A percentile compares a stretch with the other conserved stretches of the same genome.
Evolutionary conservation across 495 filamentous ascomycete species (phyloP).

Genomic region (Aspergillus asperescens): DNA sequence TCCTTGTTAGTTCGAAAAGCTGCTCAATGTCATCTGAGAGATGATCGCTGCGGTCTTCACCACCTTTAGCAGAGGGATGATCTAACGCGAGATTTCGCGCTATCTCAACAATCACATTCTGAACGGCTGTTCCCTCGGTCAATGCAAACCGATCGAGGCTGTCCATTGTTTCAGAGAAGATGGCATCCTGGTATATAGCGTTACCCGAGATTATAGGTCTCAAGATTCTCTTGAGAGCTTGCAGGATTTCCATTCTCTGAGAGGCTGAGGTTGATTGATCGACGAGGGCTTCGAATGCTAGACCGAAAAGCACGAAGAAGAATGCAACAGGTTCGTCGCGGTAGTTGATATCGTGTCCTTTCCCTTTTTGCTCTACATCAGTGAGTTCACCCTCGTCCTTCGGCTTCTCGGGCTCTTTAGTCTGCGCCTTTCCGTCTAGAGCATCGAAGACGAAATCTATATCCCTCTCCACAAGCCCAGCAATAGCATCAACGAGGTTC

Average conservation of each 20-base stretch:
- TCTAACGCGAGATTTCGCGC: constrained; percentile 81
- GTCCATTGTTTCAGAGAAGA: constrained; percentile 98
- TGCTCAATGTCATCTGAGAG: constrained; percentile 96
- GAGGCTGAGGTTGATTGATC: constrained; percentile 68
- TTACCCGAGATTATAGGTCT: constrained; percentile 92
- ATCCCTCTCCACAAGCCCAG: constrained; percentile 94
- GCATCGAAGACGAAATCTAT: constrained; percentile 97
- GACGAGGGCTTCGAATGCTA: constrained; percentile 91
- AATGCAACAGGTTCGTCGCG: constrained; percentile 97
- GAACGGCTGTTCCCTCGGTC: constrained; percentile 85
- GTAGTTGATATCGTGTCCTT: constrained; percentile 81
- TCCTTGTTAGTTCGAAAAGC: constrained; percentile 90
- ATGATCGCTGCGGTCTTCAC: constrained; percentile 61
- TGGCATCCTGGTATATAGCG: constrained; percentile 89
- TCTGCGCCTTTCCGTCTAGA: constrained; percentile 68
- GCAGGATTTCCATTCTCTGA: constrained; percentile 83
- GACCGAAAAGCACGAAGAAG: constrained; percentile 96
- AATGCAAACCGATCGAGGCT: constrained; percentile 87
- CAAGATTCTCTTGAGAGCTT: constrained; percentile 89
- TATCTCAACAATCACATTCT: constrained; percentile 87
- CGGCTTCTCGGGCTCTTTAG: constrained; percentile 18
- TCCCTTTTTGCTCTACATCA: constrained; percentile 42
- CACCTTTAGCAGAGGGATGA: constrained; percentile 79
- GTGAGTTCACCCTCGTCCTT: constrained; percentile 44
- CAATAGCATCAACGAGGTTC: constrained; percentile 93